Evolutionary conservation across 139 green algal genomes (phyloP).

Genomic region (Coelastrella sp.): DNA sequence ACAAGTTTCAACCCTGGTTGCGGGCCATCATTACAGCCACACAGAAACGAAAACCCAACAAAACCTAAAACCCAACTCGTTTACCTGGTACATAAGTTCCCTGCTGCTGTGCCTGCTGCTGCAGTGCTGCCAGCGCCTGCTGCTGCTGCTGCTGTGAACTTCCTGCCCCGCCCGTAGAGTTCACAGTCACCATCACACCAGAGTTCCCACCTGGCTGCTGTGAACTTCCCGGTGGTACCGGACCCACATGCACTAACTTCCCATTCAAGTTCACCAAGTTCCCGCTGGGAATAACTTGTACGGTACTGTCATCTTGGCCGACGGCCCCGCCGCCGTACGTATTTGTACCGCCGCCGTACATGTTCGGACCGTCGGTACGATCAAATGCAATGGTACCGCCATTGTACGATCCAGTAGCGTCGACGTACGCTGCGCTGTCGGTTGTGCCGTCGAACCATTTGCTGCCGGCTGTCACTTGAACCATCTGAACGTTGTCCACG

Average conservation of each 20-base stretch:
- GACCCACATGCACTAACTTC: constrained; percentile 32
- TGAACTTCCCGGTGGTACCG: not conserved
- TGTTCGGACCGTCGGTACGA: no score
- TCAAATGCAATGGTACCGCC: no score
- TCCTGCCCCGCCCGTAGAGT: not conserved
- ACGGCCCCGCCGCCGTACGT: not conserved
- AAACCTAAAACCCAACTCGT: no score
- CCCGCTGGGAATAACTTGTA: constrained; percentile 6
- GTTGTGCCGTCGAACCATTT: constrained; percentile 2
- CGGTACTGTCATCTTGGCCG: not conserved
- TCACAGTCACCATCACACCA: not conserved
- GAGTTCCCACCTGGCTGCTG: not conserved
- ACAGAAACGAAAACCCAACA: no score
- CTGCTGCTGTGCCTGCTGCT: constrained; percentile 4
- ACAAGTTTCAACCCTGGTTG: no score
- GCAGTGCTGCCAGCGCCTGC: not conserved
- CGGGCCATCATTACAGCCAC: no score
- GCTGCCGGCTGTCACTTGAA: constrained; percentile 18
- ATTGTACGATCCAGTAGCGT: no score
- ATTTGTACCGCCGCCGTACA: not conserved
- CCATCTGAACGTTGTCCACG: constrained; percentile 18
- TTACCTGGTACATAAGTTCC: not conserved
- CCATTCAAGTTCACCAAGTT: constrained; percentile 13
- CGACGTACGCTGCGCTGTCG: not conserved
- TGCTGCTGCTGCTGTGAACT: constrained; percentile 19